phyloP scores from a whole-genome alignment of 495 filamentous ascomycete species.

The Xeromyces bisporus region DNA sequence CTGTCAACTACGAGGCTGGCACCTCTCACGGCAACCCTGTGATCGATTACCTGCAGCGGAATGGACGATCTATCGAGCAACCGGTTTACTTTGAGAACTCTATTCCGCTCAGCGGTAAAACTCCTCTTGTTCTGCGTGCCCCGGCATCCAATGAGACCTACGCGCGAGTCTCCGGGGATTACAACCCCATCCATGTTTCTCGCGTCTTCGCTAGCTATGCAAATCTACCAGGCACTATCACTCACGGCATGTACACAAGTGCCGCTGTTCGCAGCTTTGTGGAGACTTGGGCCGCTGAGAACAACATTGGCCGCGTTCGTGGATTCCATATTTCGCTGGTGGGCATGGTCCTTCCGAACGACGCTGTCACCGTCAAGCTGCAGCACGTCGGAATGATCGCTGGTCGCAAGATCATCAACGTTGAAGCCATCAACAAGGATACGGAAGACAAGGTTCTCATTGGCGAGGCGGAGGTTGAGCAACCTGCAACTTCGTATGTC shows the following conservation, averaged over 20 bases:
- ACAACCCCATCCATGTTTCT: conserved; percentile 97
- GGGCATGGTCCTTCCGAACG: conserved; percentile 95
- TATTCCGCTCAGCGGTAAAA: conserved; percentile 87
- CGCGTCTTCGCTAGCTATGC: conserved; percentile 91
- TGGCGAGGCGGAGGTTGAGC: conserved; percentile 94
- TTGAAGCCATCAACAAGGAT: conserved; percentile 84
- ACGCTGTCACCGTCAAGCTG: conserved; percentile 81
- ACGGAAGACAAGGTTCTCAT: conserved; percentile 88
- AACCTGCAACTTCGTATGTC: conserved; percentile 92
- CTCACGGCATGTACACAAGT: conserved; percentile 98
- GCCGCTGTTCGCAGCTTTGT: conserved; percentile 95
- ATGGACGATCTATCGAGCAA: conserved; percentile 88
- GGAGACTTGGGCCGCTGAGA: conserved; percentile 97
- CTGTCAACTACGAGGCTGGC: conserved; percentile 83
- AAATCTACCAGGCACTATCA: conserved; percentile 88
- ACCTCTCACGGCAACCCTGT: conserved; percentile 90
- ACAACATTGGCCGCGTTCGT: conserved; percentile 90
- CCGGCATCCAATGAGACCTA: conserved; percentile 98
- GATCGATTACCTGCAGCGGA: conserved; percentile 83
- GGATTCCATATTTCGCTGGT: conserved; percentile 91
- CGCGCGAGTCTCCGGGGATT: conserved; percentile 91
- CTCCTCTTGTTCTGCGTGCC: conserved; percentile 66
- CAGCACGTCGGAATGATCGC: conserved; percentile 96
- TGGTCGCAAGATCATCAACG: conserved; percentile 97
- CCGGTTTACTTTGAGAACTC: conserved; percentile 94